Conservation (phyloP, 2,329 filamentous ascomycete genomes). For the Botrytis sinoallii region DNA sequence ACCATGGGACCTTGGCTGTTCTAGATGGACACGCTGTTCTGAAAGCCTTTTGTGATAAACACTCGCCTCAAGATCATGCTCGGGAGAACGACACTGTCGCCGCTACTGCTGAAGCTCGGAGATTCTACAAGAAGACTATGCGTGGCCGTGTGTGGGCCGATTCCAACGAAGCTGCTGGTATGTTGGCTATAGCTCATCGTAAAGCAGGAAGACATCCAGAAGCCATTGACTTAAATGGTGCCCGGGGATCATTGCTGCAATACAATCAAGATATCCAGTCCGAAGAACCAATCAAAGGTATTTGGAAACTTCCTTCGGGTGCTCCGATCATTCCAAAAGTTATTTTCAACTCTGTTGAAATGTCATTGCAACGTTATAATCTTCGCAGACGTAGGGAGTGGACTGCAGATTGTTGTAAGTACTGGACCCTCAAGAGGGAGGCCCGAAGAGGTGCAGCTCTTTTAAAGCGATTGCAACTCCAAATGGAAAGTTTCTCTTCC, state of each 20-base stretch:
- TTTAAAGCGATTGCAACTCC: slow-evolving; percentile 86
- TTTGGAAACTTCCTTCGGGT: slow-evolving; percentile 92
- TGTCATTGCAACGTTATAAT: slow-evolving; percentile 78
- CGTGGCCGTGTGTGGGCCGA: slow-evolving; percentile 88
- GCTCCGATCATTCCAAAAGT: slow-evolving; percentile 90
- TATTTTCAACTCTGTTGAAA: slow-evolving; percentile 82
- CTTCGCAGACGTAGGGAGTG: slow-evolving; percentile 87
- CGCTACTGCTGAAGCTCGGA: slow-evolving; percentile 78
- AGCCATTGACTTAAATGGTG: slow-evolving; percentile 78
- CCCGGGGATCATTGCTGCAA: slow-evolving; percentile 74
- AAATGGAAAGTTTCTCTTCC: slow-evolving; percentile 94
- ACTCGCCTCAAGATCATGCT: slow-evolving; percentile 85
- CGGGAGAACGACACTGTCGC: slow-evolving; percentile 79
- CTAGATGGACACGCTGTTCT: slow-evolving; percentile 77
- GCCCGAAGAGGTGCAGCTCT: slow-evolving; percentile 86
- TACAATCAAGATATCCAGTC: slow-evolving; percentile 28
- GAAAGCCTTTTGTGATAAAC: slow-evolving; percentile 94
- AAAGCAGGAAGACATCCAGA: slow-evolving; percentile 64
- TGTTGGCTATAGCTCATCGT: slow-evolving; percentile 70
- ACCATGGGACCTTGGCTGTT: slow-evolving; percentile 72
- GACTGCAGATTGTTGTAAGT: slow-evolving; percentile 87
- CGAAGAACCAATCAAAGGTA: slow-evolving; percentile 58
- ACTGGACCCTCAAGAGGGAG: slow-evolving; percentile 97
- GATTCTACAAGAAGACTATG: slow-evolving; percentile 88
- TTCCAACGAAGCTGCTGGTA: slow-evolving; percentile 77